A percentile compares a stretch with the other conserved stretches of the same genome.
Conservation (phyloP, 441 rosid genomes). For the Euphorbia neoarborescens region DNA sequence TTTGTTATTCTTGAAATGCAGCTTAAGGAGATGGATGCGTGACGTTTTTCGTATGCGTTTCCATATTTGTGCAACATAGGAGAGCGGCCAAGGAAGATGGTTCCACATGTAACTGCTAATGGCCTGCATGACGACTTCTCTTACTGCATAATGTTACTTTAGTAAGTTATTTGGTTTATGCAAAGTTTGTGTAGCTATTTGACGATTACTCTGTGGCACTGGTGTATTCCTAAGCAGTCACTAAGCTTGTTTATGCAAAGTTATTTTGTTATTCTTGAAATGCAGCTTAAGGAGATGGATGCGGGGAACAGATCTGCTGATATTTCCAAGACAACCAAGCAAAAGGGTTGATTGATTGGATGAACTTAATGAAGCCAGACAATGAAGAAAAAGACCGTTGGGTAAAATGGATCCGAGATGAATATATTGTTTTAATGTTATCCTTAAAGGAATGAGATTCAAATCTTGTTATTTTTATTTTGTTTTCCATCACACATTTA, state of each 20-base stretch:
- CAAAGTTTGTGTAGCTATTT: not conserved
- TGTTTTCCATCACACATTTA: not conserved
- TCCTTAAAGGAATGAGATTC: not conserved
- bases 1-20: constrained; percentile 25
- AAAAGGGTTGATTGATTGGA: constrained; percentile 79
- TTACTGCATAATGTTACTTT: not conserved
- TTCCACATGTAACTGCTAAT: not conserved
- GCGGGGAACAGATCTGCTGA: constrained; percentile 59
- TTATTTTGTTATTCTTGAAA: constrained; percentile 4
- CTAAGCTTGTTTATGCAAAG: not conserved
- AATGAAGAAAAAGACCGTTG: constrained; percentile 97
- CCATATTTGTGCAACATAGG: too few relatives aligned
- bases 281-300: constrained; percentile 92
- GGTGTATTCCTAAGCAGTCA: not conserved
- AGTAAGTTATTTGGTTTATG: not conserved
- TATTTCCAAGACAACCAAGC: constrained; percentile 46
- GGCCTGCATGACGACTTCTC: not conserved
- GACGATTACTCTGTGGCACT: not conserved
- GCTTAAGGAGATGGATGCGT: constrained; percentile 97
- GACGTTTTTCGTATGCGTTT: too few relatives aligned
- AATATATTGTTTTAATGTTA: not conserved
- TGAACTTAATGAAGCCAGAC: constrained; percentile 77
- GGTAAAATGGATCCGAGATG: constrained; percentile 35
- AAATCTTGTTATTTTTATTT: not conserved
- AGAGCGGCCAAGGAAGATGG: not conserved